These are phyloP conservation scores for Trichomonas tenax DNA, from an alignment of 208 protist genomes.

Conservation along the genomic window DNA sequence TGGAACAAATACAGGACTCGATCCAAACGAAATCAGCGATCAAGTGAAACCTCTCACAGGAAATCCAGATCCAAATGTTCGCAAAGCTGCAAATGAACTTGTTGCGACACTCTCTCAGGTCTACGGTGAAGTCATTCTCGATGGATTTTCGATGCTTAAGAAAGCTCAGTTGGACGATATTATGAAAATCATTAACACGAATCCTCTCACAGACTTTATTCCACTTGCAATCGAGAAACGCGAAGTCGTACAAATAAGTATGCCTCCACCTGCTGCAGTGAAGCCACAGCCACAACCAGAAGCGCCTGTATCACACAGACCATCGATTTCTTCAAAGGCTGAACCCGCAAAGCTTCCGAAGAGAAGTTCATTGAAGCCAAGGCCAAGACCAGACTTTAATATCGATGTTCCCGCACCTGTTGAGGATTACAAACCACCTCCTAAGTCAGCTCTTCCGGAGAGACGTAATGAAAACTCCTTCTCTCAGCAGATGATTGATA, in stretches of 20 bases:
- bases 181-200: not conserved
- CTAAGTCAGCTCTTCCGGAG: not conserved
- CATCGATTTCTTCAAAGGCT: not conserved
- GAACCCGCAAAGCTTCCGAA: not conserved
- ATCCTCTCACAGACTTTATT: not conserved
- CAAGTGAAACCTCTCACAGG: not conserved
- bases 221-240: not conserved
- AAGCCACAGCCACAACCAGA: not conserved
- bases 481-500: not conserved
- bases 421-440: not conserved
- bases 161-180: not conserved
- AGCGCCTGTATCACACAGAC: not conserved
- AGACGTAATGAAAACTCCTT: not conserved
- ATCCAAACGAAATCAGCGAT: not conserved
- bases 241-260: not conserved
- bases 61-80: not conserved
- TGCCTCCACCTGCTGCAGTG: too few relatives aligned
- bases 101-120: not conserved
- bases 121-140: not conserved
- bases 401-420: not conserved
- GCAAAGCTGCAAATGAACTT: not conserved
- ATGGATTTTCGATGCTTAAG: not conserved
- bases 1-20: not conserved
- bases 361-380: not conserved
- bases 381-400: not conserved